phyloP scores from a whole-genome alignment of 768 basidiomycete species.

The Trichaptum fuscoviolaceum region DNA sequence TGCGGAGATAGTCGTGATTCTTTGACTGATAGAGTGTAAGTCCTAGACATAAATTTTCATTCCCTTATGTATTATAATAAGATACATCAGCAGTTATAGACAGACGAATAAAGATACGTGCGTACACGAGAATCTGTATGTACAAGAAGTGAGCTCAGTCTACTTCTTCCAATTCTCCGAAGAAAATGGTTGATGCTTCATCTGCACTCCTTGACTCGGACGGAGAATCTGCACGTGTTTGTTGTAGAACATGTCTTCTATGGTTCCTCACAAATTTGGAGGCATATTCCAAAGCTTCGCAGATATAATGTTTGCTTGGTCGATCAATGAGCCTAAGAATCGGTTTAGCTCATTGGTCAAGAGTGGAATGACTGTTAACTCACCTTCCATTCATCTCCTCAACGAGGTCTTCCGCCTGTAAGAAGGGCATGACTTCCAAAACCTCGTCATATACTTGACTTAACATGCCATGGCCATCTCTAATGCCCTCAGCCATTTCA shows the following conservation, averaged over 20 bases:
- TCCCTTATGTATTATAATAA: no score
- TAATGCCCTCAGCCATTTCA: constrained; percentile 32
- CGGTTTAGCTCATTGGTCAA: constrained; percentile 2
- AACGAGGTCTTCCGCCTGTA: constrained; percentile 44
- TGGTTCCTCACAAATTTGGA: constrained; percentile 47
- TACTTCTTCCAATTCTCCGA: background rate
- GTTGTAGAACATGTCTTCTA: constrained; percentile 18
- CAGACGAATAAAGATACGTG: no score
- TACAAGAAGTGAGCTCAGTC: no score
- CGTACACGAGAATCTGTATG: no score
- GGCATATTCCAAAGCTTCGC: constrained; percentile 46
- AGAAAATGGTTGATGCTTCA: background rate
- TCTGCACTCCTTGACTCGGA: background rate
- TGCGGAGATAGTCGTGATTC: no score
- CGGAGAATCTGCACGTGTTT: background rate
- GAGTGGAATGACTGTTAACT: constrained; percentile 14
- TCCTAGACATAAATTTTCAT: no score
- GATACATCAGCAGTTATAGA: no score
- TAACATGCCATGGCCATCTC: constrained; percentile 33
- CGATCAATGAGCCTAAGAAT: constrained; percentile 44
- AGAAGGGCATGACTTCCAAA: constrained; percentile 51
- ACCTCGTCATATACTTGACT: constrained; percentile 39
- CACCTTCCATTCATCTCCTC: constrained; percentile 53
- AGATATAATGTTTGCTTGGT: constrained; percentile 46
- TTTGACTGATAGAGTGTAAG: no score